phyloP scores from a whole-genome alignment of 2,329 filamentous ascomycete genomes.

The Aspergillus brunneoviolaceus region DNA sequence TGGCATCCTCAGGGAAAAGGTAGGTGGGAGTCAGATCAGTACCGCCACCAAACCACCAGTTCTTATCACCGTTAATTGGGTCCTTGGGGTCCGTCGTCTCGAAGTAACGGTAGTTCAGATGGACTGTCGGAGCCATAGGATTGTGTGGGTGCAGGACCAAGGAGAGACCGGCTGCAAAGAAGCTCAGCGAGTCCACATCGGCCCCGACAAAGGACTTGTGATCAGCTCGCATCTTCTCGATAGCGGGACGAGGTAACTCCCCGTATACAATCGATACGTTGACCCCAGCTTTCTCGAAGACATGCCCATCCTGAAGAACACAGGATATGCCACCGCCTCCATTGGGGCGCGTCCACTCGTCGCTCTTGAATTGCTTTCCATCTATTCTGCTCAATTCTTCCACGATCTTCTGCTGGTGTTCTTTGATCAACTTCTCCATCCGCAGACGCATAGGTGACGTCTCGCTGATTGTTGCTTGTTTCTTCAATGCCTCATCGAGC shows the following conservation, averaged over 20 bases:
- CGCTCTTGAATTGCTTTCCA: slow-evolving; percentile 74
- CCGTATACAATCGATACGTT: slow-evolving; percentile 96
- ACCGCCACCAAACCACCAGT: slow-evolving; percentile 97
- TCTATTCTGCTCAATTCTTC: slow-evolving; percentile 79
- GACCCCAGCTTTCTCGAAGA: slow-evolving; percentile 96
- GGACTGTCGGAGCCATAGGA: slow-evolving; percentile 95
- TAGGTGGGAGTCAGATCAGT: slow-evolving; percentile 91
- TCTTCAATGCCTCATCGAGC: slow-evolving; percentile 76
- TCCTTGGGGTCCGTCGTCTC: slow-evolving; percentile 87
- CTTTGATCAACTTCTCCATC: slow-evolving; percentile 95
- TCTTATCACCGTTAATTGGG: slow-evolving; percentile 63
- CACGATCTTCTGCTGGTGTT: slow-evolving; percentile 87
- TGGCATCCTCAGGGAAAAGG: slow-evolving; percentile 93
- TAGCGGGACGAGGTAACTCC: slow-evolving; percentile 78
- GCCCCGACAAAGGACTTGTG: slow-evolving; percentile 83
- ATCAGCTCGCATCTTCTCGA: slow-evolving; percentile 89
- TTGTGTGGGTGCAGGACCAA: slow-evolving; percentile 92
- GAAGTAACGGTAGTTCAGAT: slow-evolving; percentile 98
- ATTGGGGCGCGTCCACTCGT: slow-evolving; percentile 83
- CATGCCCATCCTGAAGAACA: slow-evolving; percentile 91
- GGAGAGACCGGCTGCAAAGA: slow-evolving; percentile 92
- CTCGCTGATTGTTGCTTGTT: slow-evolving; percentile 70
- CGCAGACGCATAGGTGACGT: slow-evolving; percentile 93
- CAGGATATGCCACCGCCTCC: slow-evolving; percentile 93
- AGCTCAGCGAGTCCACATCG: slow-evolving; percentile 78